Conservation (phyloP, 495 filamentous ascomycete genomes). For the Penicillium desertorum region DNA sequence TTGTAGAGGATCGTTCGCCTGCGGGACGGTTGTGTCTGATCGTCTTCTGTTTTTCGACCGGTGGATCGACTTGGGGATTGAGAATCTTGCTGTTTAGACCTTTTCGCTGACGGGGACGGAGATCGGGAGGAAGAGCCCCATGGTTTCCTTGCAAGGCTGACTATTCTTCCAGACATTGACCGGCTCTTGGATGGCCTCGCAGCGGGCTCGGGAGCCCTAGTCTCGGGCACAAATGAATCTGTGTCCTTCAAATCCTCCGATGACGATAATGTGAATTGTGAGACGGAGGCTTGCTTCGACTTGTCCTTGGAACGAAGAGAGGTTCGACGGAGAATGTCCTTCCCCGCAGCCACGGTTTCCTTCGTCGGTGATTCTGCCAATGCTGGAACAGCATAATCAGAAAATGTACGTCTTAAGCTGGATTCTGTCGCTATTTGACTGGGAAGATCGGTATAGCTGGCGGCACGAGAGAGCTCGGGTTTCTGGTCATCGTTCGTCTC, state of each 20-base stretch:
- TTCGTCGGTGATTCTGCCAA: constrained; percentile 41
- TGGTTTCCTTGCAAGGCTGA: constrained; percentile 63
- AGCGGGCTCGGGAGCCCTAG: constrained; percentile 40
- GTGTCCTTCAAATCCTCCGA: constrained; percentile 39
- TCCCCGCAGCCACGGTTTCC: constrained; percentile 46
- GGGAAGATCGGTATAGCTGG: constrained; percentile 47
- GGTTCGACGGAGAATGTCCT: constrained; percentile 47
- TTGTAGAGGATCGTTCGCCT: constrained; percentile 44
- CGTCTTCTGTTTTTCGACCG: constrained; percentile 23
- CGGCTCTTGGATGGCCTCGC: constrained; percentile 47
- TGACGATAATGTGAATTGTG: constrained; percentile 39
- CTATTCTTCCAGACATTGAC: constrained; percentile 63
- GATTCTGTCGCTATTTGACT: constrained; percentile 27
- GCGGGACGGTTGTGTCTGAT: constrained; percentile 31
- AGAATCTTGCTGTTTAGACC: constrained; percentile 37
- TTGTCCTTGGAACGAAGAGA: constrained; percentile 44
- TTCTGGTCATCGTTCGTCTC: constrained; percentile 32
- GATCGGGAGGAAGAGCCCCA: constrained; percentile 67
- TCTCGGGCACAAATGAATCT: constrained; percentile 29
- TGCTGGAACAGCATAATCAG: constrained; percentile 39
- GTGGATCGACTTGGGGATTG: constrained; percentile 36
- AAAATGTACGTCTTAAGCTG: constrained; percentile 45
- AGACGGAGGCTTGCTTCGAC: constrained; percentile 32
- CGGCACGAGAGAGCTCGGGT: constrained; percentile 36
- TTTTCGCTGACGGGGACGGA: constrained; percentile 55